A percentile compares a stretch with the other conserved stretches of the same genome.
phyloP scores from a whole-genome alignment of 495 filamentous ascomycete species.

The Penicillium dipodomyicola region DNA sequence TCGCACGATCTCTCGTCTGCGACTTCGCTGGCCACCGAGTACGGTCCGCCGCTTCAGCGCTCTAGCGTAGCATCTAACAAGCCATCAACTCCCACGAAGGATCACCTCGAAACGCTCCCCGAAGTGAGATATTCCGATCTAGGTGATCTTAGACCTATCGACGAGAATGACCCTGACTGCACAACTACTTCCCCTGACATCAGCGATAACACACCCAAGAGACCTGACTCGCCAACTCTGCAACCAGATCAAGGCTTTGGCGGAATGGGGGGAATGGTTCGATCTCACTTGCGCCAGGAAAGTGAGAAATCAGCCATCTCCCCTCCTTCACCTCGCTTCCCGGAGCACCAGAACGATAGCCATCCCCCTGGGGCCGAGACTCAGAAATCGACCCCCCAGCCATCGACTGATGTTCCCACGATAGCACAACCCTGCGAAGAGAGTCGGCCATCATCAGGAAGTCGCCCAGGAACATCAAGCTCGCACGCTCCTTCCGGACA shows the following conservation, averaged over 20 bases:
- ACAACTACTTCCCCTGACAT: neutral
- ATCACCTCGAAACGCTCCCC: conserved; percentile 35
- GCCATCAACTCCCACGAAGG: conserved; percentile 29
- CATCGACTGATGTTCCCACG: neutral
- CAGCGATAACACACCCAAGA: conserved; percentile 32
- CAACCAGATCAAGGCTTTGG: conserved; percentile 65
- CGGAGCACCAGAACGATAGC: conserved; percentile 15
- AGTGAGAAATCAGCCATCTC: conserved; percentile 81
- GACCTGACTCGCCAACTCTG: conserved; percentile 76
- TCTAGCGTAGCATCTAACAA: conserved; percentile 25
- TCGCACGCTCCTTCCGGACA: conserved; percentile 15
- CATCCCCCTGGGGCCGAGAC: neutral
- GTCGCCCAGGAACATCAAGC: conserved; percentile 13
- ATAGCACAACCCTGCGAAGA: neutral
- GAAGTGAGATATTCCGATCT: conserved; percentile 46
- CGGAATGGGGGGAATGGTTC: conserved; percentile 61
- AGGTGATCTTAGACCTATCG: conserved; percentile 45
- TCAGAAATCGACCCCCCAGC: neutral
- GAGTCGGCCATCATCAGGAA: neutral
- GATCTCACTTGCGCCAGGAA: conserved; percentile 77
- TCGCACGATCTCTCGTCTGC: conserved; percentile 28
- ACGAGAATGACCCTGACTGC: conserved; percentile 31
- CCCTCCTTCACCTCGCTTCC: conserved; percentile 44
- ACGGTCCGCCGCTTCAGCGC: conserved; percentile 33
- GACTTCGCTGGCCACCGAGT: conserved; percentile 28